Base-by-base conservation (phyloP, 192 early-diverging fungal species). In the Coemansia sp. region DNA sequence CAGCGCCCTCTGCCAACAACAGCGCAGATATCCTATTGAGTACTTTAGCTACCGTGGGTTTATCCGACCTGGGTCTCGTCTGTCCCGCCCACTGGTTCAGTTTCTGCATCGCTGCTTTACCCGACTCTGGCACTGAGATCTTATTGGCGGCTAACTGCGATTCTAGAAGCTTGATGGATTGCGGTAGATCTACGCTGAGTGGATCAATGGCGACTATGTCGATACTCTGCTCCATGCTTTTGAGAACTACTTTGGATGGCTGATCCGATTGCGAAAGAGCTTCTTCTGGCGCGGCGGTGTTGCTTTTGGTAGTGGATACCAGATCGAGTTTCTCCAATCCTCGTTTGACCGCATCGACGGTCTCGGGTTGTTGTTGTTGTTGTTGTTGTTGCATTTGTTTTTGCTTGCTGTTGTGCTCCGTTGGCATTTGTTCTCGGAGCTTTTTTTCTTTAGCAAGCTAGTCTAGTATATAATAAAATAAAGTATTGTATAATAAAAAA, bases 101-200 rank as follows among this genome's bases (percentile, higher is more conserved):
- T 25, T 45, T 30, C 49, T 64, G 52, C 36, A 80, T 3, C 1
- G 67, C 22, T 3, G 32, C 2, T 12, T 61, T 29, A 1, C 66
- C 78, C 20, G 63, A 29, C 8, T 14, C 31, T 4, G 64, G 66
- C 5, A 62, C 40, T 0, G 32, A 25, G 10, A 71, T 52, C n/a
- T 54, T 29, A 31, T 28, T 22, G 18, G 29, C 48, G 2, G 40
- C 42, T 2, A 72, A 4, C 60, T 60, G 67, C 40, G 48, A 1
- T 0, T n/a, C 45, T 22, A 81, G 33, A 11, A 48, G 28, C 11
- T 20, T 2, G 32, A 76, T 69, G 2, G 73, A 63, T n/a, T 29
- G 49, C 25, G 78, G 78, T 38, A 81, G 67, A n/a, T 81, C 78
- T 16, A 75, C 57, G 66, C 69, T 75, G 40, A 81, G 60, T 33